Evolutionary conservation across 306 rosid genomes (phyloP).

Genomic region (Fragaria nilgerrensis): DNA sequence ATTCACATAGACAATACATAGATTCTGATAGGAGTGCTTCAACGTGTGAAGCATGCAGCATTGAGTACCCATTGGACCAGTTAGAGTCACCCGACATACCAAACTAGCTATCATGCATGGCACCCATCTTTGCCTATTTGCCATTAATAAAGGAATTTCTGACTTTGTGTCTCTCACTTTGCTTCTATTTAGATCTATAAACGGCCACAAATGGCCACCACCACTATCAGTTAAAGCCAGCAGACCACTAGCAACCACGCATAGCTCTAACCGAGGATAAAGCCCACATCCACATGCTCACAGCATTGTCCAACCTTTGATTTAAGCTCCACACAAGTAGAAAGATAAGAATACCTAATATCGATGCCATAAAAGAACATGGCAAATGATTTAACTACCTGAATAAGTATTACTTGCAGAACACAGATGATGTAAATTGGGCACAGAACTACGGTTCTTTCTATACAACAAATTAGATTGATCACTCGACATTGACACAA

Average conservation of each 20-base stretch:
- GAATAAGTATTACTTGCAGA: not conserved
- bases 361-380: not conserved
- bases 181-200: not conserved
- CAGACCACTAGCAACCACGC: conserved; percentile 4
- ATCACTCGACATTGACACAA: conserved; percentile 1
- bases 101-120: conserved; percentile 20
- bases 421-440: not conserved
- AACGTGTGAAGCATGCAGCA: conserved; percentile 11
- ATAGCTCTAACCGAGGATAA: not conserved
- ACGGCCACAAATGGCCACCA: not conserved
- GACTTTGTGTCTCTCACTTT: conserved; percentile 8
- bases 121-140: conserved; percentile 1
- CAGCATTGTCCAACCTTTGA: not conserved
- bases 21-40: not conserved
- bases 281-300: conserved; percentile 2
- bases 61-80: not conserved
- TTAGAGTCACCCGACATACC: conserved; percentile 15
- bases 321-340: not conserved
- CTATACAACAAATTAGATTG: not conserved
- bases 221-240: not conserved
- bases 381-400: not conserved
- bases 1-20: not conserved
- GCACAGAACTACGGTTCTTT: not conserved
- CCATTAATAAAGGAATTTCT: conserved; percentile 7
- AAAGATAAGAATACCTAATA: not conserved